Evolutionary conservation across 805 yeast species (phyloP).

Genomic region (Metschnikowia hibisci): DNA sequence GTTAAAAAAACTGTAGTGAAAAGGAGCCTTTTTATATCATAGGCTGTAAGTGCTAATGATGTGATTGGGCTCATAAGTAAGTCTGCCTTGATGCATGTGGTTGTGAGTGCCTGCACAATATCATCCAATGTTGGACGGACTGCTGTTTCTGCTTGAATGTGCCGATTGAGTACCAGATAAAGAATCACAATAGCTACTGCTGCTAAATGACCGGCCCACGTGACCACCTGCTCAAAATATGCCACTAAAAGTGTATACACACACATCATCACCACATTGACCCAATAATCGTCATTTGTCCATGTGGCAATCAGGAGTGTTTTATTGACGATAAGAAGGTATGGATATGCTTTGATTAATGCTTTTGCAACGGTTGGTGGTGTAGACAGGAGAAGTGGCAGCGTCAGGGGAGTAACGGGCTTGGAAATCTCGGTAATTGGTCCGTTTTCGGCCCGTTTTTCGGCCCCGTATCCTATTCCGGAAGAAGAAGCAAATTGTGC

Average conservation of each 20-base stretch:
- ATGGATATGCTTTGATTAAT: conserved; percentile 79
- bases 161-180: conserved; percentile 55
- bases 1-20: conserved; percentile 83
- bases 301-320: conserved; percentile 75
- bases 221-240: conserved; percentile 74
- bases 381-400: conserved; percentile 82
- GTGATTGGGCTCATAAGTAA: conserved; percentile 78
- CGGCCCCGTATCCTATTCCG: neutral
- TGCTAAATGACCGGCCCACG: conserved; percentile 78
- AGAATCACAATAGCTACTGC: conserved; percentile 58
- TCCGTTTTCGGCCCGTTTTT: conserved; percentile 1
- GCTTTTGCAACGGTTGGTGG: conserved; percentile 90
- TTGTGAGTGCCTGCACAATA: conserved; percentile 70
- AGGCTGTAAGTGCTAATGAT: conserved; percentile 62
- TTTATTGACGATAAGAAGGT: conserved; percentile 68
- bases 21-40: conserved; percentile 74
- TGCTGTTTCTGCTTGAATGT: conserved; percentile 55
- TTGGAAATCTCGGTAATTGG: neutral
- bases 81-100: conserved; percentile 72
- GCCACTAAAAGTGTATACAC: conserved; percentile 55
- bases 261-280: conserved; percentile 59
- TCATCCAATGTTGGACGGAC: conserved; percentile 82
- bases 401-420: conserved; percentile 46
- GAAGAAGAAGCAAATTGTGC: conserved; percentile 24
- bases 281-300: conserved; percentile 84